Percentiles rank a stretch among this genome's conserved stretches.
Conservation (phyloP, 306 rosid genomes). For the Inga laurina region DNA sequence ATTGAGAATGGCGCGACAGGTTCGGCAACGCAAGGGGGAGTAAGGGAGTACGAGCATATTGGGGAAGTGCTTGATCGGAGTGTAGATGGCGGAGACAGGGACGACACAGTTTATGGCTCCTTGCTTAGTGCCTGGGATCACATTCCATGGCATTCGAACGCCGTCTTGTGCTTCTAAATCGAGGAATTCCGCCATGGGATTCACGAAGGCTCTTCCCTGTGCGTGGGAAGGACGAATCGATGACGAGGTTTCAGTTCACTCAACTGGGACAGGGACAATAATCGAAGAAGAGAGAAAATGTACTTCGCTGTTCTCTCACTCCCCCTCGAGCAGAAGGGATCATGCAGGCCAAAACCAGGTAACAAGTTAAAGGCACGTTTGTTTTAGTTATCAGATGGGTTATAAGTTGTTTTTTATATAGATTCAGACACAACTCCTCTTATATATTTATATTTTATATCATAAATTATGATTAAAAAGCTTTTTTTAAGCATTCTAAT, state of each 20-base stretch:
- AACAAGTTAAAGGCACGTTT: too few species aligned
- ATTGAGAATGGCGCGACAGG: slow-evolving; percentile 88
- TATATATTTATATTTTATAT: too few species aligned
- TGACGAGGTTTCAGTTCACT: not conserved
- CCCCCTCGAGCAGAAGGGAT: not conserved
- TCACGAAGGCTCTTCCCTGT: not conserved
- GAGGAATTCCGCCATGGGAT: slow-evolving; percentile 74
- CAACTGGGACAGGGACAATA: not conserved
- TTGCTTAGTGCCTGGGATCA: slow-evolving; percentile 84
- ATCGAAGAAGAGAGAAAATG: not conserved
- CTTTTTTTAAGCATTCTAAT: too few species aligned
- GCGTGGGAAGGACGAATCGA: not conserved
- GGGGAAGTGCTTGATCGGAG: slow-evolving; percentile 78
- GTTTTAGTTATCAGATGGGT: too few species aligned
- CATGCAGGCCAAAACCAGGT: not conserved
- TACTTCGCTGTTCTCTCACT: not conserved
- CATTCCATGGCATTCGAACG: slow-evolving; percentile 99
- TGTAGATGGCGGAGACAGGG: slow-evolving; percentile 83
- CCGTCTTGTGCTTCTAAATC: slow-evolving; percentile 95
- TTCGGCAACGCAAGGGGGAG: slow-evolving; percentile 87
- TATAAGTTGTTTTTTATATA: too few species aligned
- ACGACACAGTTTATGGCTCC: slow-evolving; percentile 68
- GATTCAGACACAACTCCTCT: too few species aligned
- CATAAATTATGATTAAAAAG: too few species aligned
- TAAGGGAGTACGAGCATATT: slow-evolving; percentile 72